Evolutionary conservation across 768 basidiomycete genomes (phyloP).

Genomic region (Mycena maculata): DNA sequence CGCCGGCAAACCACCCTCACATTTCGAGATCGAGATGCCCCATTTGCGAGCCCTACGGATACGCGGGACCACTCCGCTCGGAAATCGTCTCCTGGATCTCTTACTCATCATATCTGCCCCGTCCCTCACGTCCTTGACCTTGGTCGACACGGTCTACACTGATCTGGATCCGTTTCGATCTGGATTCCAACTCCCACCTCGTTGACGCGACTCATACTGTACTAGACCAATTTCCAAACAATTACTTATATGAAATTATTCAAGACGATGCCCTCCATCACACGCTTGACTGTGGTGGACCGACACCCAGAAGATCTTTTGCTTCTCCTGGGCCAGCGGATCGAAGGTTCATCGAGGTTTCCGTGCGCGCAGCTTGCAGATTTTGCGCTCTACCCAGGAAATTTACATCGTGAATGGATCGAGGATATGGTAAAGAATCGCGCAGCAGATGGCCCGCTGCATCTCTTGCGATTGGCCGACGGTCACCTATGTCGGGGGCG

Average conservation of each 20-base stretch:
- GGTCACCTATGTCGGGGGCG: neutral
- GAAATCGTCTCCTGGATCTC: constrained; percentile 22
- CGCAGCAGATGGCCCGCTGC: constrained; percentile 5
- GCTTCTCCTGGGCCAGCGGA: constrained; percentile 5
- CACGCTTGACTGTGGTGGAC: constrained; percentile 19
- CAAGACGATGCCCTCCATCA: constrained; percentile 22
- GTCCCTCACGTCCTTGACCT: constrained; percentile 13
- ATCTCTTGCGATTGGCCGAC: constrained; percentile 12
- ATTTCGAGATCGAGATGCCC: constrained; percentile 14
- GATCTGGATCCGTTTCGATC: constrained; percentile 23
- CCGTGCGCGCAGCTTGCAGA: constrained; percentile 13
- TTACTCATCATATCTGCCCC: constrained; percentile 20
- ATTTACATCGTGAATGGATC: neutral
- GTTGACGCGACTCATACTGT: constrained; percentile 16
- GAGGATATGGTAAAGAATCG: constrained; percentile 9
- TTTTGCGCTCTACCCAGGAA: constrained; percentile 18
- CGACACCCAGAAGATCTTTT: constrained; percentile 15
- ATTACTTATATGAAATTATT: constrained; percentile 10
- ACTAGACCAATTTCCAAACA: constrained; percentile 20
- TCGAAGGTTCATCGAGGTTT: neutral
- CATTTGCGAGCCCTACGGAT: constrained; percentile 25
- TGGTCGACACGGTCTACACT: constrained; percentile 13
- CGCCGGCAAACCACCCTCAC: constrained; percentile 1
- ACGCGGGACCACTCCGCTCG: constrained; percentile 20
- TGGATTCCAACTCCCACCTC: constrained; percentile 15